Conservation (phyloP, 129 eudicot species). For the Tagetes erecta region DNA sequence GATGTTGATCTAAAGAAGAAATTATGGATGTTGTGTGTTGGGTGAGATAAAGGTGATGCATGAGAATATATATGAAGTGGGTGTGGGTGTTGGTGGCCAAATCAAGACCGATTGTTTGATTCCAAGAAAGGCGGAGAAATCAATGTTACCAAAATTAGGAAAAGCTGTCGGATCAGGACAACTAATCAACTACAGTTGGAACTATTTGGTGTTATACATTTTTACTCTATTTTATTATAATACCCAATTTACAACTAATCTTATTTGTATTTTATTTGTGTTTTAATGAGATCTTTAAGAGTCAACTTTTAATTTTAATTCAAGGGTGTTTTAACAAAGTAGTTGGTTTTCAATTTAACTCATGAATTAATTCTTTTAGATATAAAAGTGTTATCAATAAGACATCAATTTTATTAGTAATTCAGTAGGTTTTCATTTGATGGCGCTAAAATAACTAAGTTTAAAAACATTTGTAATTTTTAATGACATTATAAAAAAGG, state of each 20-base stretch:
- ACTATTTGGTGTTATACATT: background rate
- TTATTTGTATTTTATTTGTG: background rate
- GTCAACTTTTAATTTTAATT: no score
- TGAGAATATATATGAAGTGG: background rate
- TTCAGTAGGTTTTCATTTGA: no score
- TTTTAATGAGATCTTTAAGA: background rate
- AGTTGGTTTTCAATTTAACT: no score
- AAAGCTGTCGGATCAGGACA: slow-evolving; percentile 27
- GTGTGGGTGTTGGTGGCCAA: slow-evolving; percentile 37
- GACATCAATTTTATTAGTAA: no score
- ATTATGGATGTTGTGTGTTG: no score
- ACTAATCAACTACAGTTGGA: slow-evolving; percentile 25
- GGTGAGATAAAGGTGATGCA: background rate
- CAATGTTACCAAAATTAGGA: slow-evolving; percentile 44
- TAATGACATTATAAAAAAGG: no score
- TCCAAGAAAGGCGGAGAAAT: slow-evolving; percentile 89
- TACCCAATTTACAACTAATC: background rate
- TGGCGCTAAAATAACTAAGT: no score
- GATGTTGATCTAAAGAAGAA: background rate
- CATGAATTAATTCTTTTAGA: no score
- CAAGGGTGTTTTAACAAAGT: no score
- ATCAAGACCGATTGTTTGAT: slow-evolving; percentile 49
- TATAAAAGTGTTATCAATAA: no score
- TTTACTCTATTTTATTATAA: background rate
- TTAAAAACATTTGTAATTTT: no score